Conservation (phyloP, 73 alveolate genomes). For the Paramecium pentaurelia region DNA sequence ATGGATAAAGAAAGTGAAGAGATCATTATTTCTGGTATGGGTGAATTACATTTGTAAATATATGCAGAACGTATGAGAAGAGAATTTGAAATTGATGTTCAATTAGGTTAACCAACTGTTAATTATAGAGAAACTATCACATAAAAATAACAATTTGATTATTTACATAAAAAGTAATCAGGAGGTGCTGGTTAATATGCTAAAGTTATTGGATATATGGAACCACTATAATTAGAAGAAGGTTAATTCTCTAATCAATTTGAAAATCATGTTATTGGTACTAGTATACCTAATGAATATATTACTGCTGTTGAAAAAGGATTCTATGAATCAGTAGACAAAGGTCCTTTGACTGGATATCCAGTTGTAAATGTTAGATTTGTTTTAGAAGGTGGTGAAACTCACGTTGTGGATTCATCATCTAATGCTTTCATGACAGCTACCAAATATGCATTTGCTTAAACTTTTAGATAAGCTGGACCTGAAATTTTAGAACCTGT, state of each 20-base stretch:
- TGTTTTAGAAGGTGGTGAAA: constrained; percentile 87
- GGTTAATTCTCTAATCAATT: constrained; percentile 63
- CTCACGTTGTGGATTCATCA: constrained; percentile 93
- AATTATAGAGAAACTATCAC: constrained; percentile 89
- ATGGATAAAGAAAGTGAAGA: constrained; percentile 89
- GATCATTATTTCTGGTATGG: constrained; percentile 97
- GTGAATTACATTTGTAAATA: constrained; percentile 91
- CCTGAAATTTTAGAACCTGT: constrained; percentile 91
- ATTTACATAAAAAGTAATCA: constrained; percentile 86
- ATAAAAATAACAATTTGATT: constrained; percentile 75
- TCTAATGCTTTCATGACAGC: constrained; percentile 89
- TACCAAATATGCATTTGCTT: constrained; percentile 82
- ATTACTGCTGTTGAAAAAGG: constrained; percentile 90
- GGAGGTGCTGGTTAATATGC: constrained; percentile 98
- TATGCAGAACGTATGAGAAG: constrained; percentile 94
- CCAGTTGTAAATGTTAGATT: constrained; percentile 82
- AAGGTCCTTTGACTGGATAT: constrained; percentile 88
- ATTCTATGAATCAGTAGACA: constrained; percentile 78
- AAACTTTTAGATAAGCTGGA: constrained; percentile 81
- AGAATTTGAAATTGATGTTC: constrained; percentile 81
- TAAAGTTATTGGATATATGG: constrained; percentile 79
- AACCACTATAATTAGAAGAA: constrained; percentile 70
- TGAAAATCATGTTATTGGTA: constrained; percentile 73
- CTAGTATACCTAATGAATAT: constrained; percentile 82
- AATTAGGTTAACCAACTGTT: constrained; percentile 93